Percentiles rank a stretch among this genome's conserved stretches.
These are phyloP conservation scores for Thuidium tamariscinum DNA, from an alignment of 225 moss, liverwort and hornwort genomes.

Conservation along the genomic window DNA sequence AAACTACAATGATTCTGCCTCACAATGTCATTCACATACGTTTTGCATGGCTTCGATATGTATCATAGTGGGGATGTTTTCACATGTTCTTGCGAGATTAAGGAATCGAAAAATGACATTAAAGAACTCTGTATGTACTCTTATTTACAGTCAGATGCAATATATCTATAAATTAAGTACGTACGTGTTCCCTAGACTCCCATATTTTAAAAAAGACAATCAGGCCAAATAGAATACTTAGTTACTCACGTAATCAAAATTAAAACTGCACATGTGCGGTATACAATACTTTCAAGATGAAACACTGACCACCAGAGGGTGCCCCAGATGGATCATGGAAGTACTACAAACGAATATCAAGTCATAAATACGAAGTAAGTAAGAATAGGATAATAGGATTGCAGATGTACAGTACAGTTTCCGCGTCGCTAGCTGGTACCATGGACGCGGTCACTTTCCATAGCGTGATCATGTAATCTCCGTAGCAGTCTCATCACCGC, in stretches of 20 bases:
- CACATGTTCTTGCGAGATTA: neutral
- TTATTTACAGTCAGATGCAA: neutral
- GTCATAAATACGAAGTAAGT: neutral
- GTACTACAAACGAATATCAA: neutral
- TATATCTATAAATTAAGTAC: neutral
- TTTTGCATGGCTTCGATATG: neutral
- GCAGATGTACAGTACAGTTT: conserved; percentile 10
- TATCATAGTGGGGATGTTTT: neutral
- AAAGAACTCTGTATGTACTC: neutral
- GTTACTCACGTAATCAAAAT: neutral
- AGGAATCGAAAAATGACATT: neutral
- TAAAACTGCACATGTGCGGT: neutral
- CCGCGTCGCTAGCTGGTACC: neutral
- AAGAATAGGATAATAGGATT: neutral
- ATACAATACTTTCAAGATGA: neutral
- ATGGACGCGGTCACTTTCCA: conserved; percentile 14
- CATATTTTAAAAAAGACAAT: neutral
- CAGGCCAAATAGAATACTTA: neutral
- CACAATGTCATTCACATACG: neutral
- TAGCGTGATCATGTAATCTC: conserved; percentile 22
- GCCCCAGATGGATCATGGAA: neutral
- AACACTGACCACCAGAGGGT: neutral
- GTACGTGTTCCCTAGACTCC: neutral
- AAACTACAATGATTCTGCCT: neutral
- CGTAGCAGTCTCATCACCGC: conserved; percentile 3